phyloP scores from a whole-genome alignment of 352 stramenopile genomes.

The Pythium apleroticum region DNA sequence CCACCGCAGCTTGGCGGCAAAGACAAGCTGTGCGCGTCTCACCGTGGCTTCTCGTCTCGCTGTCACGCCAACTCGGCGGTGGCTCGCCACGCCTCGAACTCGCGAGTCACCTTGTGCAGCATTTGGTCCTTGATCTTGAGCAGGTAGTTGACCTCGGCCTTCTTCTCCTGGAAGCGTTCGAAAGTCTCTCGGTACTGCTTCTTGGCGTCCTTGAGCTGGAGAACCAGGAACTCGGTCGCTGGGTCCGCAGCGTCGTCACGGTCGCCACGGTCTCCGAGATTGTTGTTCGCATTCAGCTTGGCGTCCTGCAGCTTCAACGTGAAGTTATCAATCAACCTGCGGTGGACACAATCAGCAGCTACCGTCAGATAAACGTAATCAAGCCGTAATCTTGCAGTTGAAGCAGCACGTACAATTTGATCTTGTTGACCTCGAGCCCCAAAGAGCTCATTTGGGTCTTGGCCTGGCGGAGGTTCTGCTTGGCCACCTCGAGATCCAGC shows the following conservation, averaged over 20 bases:
- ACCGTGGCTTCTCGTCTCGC: no score
- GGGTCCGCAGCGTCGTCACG: not conserved
- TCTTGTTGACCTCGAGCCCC: slow-evolving; percentile 51
- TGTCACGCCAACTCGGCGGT: slow-evolving; percentile 3
- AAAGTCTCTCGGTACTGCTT: slow-evolving; percentile 48
- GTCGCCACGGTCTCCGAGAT: slow-evolving; percentile 3
- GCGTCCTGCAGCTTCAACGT: slow-evolving; percentile 40
- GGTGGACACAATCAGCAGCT: not conserved
- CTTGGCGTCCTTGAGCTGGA: slow-evolving; percentile 63
- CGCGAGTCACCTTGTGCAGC: slow-evolving; percentile 49
- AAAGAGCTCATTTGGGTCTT: slow-evolving; percentile 35
- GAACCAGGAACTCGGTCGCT: slow-evolving; percentile 27
- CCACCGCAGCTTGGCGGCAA: not conserved
- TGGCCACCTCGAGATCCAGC: slow-evolving; percentile 57
- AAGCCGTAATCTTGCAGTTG: no score
- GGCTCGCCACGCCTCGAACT: slow-evolving; percentile 51
- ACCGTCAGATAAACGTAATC: not conserved
- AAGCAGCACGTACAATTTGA: slow-evolving; percentile 52
- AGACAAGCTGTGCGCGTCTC: not conserved
- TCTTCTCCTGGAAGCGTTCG: slow-evolving; percentile 53
- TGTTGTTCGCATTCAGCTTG: slow-evolving; percentile 7
- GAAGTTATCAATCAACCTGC: slow-evolving; percentile 51
- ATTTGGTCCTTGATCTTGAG: slow-evolving; percentile 65
- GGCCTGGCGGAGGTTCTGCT: slow-evolving; percentile 52
- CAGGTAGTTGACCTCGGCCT: slow-evolving; percentile 52